phyloP scores from a whole-genome alignment of 768 basidiomycete genomes.

The Lactifluus subvellereus region DNA sequence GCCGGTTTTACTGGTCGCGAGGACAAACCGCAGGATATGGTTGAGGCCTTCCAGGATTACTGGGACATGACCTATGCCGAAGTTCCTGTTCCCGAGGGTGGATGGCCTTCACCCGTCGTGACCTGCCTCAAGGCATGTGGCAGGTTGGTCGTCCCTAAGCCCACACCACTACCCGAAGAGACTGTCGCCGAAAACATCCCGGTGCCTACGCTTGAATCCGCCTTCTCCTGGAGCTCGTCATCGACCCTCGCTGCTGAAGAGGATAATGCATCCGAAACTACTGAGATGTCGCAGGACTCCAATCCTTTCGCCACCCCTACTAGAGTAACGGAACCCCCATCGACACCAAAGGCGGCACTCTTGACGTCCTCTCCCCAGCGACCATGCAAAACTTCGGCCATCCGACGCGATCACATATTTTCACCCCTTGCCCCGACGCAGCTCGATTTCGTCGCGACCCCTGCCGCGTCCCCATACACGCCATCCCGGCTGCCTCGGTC shows the following conservation, averaged over 20 bases:
- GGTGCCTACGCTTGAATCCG: slow-evolving; percentile 2
- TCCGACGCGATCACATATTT: slow-evolving; percentile 1
- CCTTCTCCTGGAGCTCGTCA: slow-evolving; percentile 16
- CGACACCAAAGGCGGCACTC: slow-evolving; percentile 16
- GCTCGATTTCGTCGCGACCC: slow-evolving; percentile 18
- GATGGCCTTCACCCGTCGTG: slow-evolving; percentile 50
- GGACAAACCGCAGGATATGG: slow-evolving; percentile 40
- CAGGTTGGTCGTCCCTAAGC: slow-evolving; percentile 15
- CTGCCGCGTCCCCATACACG: slow-evolving; percentile 13
- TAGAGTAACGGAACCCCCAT: neutral
- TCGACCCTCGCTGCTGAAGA: slow-evolving; percentile 21
- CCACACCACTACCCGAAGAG: neutral
- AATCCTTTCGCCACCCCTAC: neutral
- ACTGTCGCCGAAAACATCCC: neutral
- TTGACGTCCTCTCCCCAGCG: slow-evolving; percentile 15
- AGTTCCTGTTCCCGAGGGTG: slow-evolving; percentile 37
- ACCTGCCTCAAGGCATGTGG: slow-evolving; percentile 31
- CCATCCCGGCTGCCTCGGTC: slow-evolving; percentile 21
- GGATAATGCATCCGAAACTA: slow-evolving; percentile 12
- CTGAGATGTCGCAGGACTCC: slow-evolving; percentile 2
- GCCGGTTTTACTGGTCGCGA: slow-evolving; percentile 51
- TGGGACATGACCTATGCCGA: slow-evolving; percentile 49
- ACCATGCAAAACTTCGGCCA: slow-evolving; percentile 19
- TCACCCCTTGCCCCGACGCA: slow-evolving; percentile 15
- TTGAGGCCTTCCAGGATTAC: slow-evolving; percentile 54